Conservation (phyloP, 208 protist species). For the Paratrypanosoma confusum region DNA sequence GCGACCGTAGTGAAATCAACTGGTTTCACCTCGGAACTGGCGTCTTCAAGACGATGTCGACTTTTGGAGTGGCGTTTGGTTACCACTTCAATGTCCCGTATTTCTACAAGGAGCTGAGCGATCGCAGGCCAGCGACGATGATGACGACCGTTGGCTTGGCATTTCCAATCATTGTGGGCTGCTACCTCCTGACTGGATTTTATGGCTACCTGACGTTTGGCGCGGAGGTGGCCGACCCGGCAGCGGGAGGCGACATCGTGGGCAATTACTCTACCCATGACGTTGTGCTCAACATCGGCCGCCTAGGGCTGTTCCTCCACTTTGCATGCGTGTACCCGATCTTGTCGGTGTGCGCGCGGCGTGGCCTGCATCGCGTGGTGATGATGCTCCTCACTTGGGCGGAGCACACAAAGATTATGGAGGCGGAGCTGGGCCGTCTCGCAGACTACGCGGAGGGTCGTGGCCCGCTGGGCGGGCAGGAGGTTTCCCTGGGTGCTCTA, state of each 20-base stretch:
- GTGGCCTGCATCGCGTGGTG: slow-evolving; percentile 42
- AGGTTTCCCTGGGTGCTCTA: slow-evolving; percentile 5
- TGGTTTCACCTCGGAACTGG: slow-evolving; percentile 18
- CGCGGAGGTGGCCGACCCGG: slow-evolving; percentile 14
- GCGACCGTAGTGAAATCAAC: slow-evolving; percentile 20
- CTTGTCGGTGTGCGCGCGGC: slow-evolving; percentile 55
- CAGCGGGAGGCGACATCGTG: slow-evolving; percentile 52
- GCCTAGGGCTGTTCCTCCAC: slow-evolving; percentile 64
- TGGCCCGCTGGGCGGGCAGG: slow-evolving; percentile 1
- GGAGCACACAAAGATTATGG: slow-evolving; percentile 23
- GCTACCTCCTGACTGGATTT: slow-evolving; percentile 37
- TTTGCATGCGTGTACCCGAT: slow-evolving; percentile 79
- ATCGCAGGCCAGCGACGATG: slow-evolving; percentile 35
- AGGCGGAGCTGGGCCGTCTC: slow-evolving; percentile 5
- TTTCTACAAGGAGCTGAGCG: slow-evolving; percentile 63
- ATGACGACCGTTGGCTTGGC: slow-evolving; percentile 42
- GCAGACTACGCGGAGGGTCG: neutral
- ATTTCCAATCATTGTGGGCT: slow-evolving; percentile 52
- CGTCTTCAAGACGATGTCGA: slow-evolving; percentile 38
- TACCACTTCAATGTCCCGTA: slow-evolving; percentile 77
- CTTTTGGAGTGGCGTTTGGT: slow-evolving; percentile 45
- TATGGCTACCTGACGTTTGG: slow-evolving; percentile 73
- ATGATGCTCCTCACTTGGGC: slow-evolving; percentile 44
- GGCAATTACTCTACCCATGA: slow-evolving; percentile 48
- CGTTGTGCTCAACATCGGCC: slow-evolving; percentile 47